Base-by-base conservation (phyloP, 805 yeast species). In the Candida easanensis region DNA sequence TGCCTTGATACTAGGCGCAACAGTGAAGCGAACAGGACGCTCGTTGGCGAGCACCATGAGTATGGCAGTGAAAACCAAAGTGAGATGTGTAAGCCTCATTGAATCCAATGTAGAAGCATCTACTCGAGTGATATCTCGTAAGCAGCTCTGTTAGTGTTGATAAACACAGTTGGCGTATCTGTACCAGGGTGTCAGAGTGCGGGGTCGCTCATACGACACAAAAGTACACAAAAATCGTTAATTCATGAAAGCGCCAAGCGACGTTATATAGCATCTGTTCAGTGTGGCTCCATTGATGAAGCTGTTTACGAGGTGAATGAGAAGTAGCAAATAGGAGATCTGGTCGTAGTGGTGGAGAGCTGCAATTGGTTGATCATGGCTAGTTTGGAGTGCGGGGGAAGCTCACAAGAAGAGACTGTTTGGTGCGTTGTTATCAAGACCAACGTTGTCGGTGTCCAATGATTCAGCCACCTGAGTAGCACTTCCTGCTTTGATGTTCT, bases 371-470 rank as follows among this genome's bases (percentile, higher is more conserved):
- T 26, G 30, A 11, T 13, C 15, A 5, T 26, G 10, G 25, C 25
- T n/a, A 26, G 8, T n/a, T 9, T 8, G 14, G 14, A 9, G 30
- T 26, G 30, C 5, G 30, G 30, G 30, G 30, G n/a, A 9, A 27
- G 31, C 17, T 49, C 43, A 63, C 31, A 64, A 30, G 36, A 60
- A 52, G 8, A 65, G 41, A 39, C 65, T 64, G 42, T 66, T 64
- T 14, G 68, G 64, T 10, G 67, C 68, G 7, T 60, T 65, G 15
- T 57, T 45, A 44, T 66, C 72, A 3, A 57, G 49, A n/a, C 51
- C 62, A 38, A 63, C 67, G 41, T 68, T 67, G 47, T 68, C 70
- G 7, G 65, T 64, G 42, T 64, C 68, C 17, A 31, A 21, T 63
- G 23, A 20, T 15, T 15, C 19, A 27, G 18, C 34, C 30, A 17